These are phyloP conservation scores for Begonia peltatifolia DNA, from an alignment of 306 rosid genomes.

Conservation along the genomic window DNA sequence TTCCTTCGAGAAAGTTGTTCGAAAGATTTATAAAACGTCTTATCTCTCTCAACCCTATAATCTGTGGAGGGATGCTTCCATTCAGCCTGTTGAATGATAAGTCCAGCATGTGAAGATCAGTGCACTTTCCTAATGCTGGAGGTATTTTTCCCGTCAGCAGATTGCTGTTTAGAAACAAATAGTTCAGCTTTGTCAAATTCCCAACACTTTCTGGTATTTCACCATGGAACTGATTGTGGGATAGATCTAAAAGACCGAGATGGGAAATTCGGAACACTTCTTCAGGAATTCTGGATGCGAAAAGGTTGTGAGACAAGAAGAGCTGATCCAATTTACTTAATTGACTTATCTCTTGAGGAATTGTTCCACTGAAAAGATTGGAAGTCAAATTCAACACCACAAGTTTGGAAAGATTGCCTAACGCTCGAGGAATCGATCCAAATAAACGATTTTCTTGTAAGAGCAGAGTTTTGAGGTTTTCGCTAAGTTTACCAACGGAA, in stretches of 20 bases:
- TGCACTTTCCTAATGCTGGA: constrained; percentile 32
- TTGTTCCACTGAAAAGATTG: constrained; percentile 41
- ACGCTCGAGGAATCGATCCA: constrained; percentile 43
- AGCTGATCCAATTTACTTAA: constrained; percentile 33
- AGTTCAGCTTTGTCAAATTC: constrained; percentile 21
- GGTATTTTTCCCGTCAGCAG: constrained; percentile 47
- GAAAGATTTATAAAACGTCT: constrained; percentile 61
- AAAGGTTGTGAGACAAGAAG: constrained; percentile 38
- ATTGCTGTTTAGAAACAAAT: constrained; percentile 57
- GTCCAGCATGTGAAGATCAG: constrained; percentile 41
- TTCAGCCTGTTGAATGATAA: constrained; percentile 44
- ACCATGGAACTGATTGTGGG: constrained; percentile 37
- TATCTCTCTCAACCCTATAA: constrained; percentile 39
- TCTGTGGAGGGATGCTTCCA: constrained; percentile 35
- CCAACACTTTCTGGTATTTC: constrained; percentile 39
- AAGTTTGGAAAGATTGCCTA: constrained; percentile 37
- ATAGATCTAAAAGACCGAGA: constrained; percentile 48
- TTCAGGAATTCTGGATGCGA: constrained; percentile 25
- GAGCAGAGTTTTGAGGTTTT: constrained; percentile 8
- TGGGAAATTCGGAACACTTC: constrained; percentile 17
- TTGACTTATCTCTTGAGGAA: constrained; percentile 23
- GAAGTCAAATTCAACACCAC: constrained; percentile 34
- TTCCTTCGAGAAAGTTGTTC: constrained; percentile 47
- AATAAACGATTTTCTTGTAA: constrained; percentile 43
- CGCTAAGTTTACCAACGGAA: constrained; percentile 19